phyloP scores from a whole-genome alignment of 345 rosid species.

The Firmiana major region DNA sequence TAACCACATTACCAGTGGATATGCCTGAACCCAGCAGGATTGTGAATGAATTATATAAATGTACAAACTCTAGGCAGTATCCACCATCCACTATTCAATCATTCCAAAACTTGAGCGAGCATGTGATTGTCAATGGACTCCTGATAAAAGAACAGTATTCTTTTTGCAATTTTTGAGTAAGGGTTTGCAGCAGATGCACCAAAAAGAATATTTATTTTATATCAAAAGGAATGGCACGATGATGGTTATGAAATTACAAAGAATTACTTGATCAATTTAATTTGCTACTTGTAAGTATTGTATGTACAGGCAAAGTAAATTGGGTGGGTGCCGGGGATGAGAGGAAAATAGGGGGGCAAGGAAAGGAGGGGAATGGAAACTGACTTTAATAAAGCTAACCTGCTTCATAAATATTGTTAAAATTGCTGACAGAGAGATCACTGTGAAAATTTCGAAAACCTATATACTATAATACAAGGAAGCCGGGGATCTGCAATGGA shows the following conservation, averaged over 20 bases:
- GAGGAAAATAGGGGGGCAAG: neutral
- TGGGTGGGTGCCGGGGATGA: neutral
- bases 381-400: slow-evolving; percentile 8
- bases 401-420: neutral
- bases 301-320: neutral
- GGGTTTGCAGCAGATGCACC: neutral
- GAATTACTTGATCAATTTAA: neutral
- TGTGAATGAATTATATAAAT: no score
- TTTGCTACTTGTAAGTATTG: neutral
- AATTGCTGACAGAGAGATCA: slow-evolving; percentile 9
- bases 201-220: neutral
- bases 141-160: no score
- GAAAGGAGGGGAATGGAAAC: neutral
- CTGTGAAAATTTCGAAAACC: slow-evolving; percentile 13
- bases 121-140: no score
- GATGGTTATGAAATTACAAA: neutral
- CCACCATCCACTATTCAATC: no score
- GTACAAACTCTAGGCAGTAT: no score
- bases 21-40: no score
- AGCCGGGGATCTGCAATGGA: slow-evolving; percentile 24
- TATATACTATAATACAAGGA: slow-evolving; percentile 34
- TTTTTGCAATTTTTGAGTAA: no score
- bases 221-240: neutral
- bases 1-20: no score
- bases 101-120: no score